Base-by-base conservation (phyloP, 169 alveolate species). In the Plasmodium fragile region DNA sequence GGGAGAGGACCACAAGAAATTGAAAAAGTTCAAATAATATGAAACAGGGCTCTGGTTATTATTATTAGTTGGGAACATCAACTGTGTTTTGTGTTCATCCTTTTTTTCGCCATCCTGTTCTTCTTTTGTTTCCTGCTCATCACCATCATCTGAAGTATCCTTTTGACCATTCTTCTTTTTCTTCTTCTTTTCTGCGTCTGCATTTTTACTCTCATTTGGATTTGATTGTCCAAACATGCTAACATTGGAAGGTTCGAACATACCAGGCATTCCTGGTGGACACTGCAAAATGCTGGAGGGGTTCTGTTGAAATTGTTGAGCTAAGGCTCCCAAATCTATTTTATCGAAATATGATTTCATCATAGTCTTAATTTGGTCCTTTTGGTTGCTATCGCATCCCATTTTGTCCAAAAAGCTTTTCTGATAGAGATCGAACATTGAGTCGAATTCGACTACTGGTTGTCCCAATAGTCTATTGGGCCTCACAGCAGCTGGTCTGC, bases 281-380 rank as follows among this genome's bases (percentile, higher is more conserved):
- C 75, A 65, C n/a, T 25, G 75, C 13, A 28, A 22, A 4, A 65
- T 65, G n/a, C 75, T 28, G 5, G 16, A 65, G 0, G 75, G 75
- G 75, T 28, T 65, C 7, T 65, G 36, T 65, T 65, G 39, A 65
- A 65, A 65, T 65, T 65, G 75, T 22, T 65, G 34, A 80, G 87
- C 39, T 4, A 80, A 80, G 7, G 87, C 69, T 22, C 22, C 28
- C 28, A 80, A 22, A 80, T 80, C 87, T 52, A 81, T 53, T 53
- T 81, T 49, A 81, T 81, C 79, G 22, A 53, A 81, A 81, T 81
- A 81, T 25, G 78, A 53, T 53, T 53, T 81, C 91, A 81, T 55
- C 45, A 41, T 65, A 41, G 49, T 30, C 34, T 41, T 81, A 53
- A 81, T 81, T 81, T 81, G 32, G 5, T 41, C 59, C 59, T 81